These are phyloP conservation scores for Curvularia spicifera DNA, from an alignment of 2,329 filamentous ascomycete genomes.

Conservation along the genomic window DNA sequence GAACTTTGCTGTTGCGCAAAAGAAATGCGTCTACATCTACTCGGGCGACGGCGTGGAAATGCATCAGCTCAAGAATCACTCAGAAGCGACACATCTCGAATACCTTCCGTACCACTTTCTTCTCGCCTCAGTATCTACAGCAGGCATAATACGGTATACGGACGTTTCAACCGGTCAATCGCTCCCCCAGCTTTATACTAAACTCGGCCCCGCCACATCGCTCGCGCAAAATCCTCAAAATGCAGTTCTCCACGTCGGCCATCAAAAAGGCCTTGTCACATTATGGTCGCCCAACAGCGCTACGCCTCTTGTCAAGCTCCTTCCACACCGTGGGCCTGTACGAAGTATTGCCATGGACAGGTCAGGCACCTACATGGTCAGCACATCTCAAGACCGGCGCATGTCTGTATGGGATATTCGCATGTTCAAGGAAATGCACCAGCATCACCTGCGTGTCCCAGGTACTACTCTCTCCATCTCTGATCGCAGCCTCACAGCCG, in stretches of 20 bases:
- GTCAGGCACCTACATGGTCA: conserved; percentile 94
- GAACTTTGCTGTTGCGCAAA: conserved; percentile 93
- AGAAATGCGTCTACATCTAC: conserved; percentile 97
- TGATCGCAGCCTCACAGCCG: conserved; percentile 83
- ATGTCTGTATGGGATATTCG: conserved; percentile 97
- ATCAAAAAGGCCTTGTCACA: conserved; percentile 93
- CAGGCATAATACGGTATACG: conserved; percentile 85
- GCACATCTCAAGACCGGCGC: conserved; percentile 84
- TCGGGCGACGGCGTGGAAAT: conserved; percentile 89
- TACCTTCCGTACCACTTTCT: conserved; percentile 97
- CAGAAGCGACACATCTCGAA: conserved; percentile 91
- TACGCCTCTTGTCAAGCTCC: conserved; percentile 85
- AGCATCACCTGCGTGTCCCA: conserved; percentile 82
- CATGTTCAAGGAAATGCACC: conserved; percentile 91
- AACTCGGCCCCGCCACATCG: conserved; percentile 81
- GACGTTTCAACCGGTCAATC: conserved; percentile 93
- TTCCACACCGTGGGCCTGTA: conserved; percentile 89
- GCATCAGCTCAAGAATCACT: conserved; percentile 87
- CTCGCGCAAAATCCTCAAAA: conserved; percentile 91
- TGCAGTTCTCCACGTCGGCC: conserved; percentile 87
- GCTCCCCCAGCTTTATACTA: conserved; percentile 83
- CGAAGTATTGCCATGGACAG: conserved; percentile 84
- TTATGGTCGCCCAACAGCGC: conserved; percentile 94
- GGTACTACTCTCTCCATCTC: conserved; percentile 86
- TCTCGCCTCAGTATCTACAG: conserved; percentile 82